Evolutionary conservation across 257 asterid genomes (phyloP), one percentile per base, ranked within the genome.

Genomic region (Plantago ovata): DNA sequence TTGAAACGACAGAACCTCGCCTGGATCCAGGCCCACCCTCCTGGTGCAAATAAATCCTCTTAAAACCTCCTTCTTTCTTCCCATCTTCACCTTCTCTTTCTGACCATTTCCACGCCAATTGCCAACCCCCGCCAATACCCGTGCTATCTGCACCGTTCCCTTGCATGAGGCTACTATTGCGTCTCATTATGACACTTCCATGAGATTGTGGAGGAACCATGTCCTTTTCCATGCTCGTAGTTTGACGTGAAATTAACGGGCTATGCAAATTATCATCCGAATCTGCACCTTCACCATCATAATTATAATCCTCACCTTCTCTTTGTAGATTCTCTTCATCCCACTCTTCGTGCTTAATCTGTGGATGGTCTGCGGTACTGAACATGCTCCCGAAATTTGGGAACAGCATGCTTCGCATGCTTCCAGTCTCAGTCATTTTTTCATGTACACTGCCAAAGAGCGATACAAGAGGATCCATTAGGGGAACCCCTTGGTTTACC

Each of bases 61-160:
- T 86, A 19, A 77, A 81, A 9, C 87, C 90, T 5, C 89, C 87
- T 73, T 75, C 83, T 58, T 73, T 79, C 66, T 64, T 73, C 14
- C 95, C 93, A 12, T 77, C 84, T 63, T 76, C 87, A 14, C 86
- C 95, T 64, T 86, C 82, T 61, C 66, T 63, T 38, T 84, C 95
- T 0, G 79, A 44, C 84, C 87, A 86, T 73, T 84, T 79, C 94
- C 94, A 86, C 3, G 95, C 95, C 53, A 86, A 46, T 46, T 86
- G 94, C 95, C 87, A 86, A 63, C 95, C 94, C 28, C 95, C 95
- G 4, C 94, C 95, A 13, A 84, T 84, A 8, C 94, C 94, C 83
- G 56, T 73, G 70, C 87, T 70, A 33, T 80, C 69, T 6, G 39
- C 80, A 0, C 73, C 74, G 16, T 79, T 89, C 46, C 80, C 86